Evolutionary conservation across 306 rosid species (phyloP).

Genomic region (Luffa aegyptiaca): DNA sequence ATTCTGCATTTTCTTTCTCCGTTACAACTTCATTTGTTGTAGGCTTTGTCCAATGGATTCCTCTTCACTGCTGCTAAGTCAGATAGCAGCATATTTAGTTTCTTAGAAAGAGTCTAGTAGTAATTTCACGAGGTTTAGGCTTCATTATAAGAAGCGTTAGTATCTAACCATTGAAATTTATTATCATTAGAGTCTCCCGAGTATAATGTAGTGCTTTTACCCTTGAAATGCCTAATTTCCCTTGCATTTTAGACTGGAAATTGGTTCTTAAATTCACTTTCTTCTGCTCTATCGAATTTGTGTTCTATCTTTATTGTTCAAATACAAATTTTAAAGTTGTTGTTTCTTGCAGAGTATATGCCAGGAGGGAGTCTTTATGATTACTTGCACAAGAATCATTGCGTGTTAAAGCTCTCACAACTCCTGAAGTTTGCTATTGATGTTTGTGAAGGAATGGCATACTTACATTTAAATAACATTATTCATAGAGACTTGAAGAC

Average conservation of each 20-base stretch:
- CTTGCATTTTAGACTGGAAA: neutral
- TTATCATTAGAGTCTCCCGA: neutral
- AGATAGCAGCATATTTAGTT: too few species aligned
- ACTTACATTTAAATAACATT: slow-evolving; percentile 74
- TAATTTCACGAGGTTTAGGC: neutral
- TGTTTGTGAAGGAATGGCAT: slow-evolving; percentile 96
- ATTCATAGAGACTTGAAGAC: slow-evolving; percentile 97
- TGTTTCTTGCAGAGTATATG: slow-evolving; percentile 77
- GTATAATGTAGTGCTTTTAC: neutral
- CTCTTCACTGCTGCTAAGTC: neutral
- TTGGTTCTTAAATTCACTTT: slow-evolving; percentile 3
- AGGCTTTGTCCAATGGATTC: neutral
- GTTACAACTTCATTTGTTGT: neutral
- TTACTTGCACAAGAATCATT: slow-evolving; percentile 87
- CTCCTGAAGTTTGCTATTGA: slow-evolving; percentile 78
- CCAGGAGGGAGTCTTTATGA: slow-evolving; percentile 96
- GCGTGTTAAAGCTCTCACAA: slow-evolving; percentile 58
- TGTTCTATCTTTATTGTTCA: neutral
- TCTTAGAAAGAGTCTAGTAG: neutral
- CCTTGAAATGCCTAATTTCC: neutral
- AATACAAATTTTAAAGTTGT: slow-evolving; percentile 7
- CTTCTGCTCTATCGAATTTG: neutral
- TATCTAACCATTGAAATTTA: neutral
- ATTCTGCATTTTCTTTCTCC: neutral
- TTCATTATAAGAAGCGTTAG: neutral